Evolutionary conservation across 2,329 filamentous ascomycete genomes (phyloP).

Genomic region (Penicillium expansum): DNA sequence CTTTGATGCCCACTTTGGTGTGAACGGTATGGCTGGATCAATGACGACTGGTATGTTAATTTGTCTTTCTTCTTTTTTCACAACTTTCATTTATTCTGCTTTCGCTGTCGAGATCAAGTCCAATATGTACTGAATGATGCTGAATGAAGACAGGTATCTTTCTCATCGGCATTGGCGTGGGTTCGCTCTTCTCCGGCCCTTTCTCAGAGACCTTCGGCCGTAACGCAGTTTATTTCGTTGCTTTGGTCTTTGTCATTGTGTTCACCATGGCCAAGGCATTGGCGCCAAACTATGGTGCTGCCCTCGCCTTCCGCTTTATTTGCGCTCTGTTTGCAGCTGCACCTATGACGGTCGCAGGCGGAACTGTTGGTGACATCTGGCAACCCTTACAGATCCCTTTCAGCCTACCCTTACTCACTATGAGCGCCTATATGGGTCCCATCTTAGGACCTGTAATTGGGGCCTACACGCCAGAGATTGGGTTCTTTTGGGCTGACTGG

Average conservation of each 20-base stretch:
- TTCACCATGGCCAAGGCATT: slow-evolving; percentile 50
- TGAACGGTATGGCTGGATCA: slow-evolving; percentile 13
- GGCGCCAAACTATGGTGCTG: slow-evolving; percentile 48
- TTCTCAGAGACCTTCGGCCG: slow-evolving; percentile 50
- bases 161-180: slow-evolving; percentile 49
- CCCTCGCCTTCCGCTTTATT: slow-evolving; percentile 51
- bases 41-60: slow-evolving; percentile 11
- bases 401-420: slow-evolving; percentile 51
- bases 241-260: slow-evolving; percentile 46
- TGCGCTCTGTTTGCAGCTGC: slow-evolving; percentile 48
- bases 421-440: slow-evolving; percentile 40
- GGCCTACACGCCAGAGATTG: slow-evolving; percentile 14
- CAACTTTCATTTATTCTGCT: neutral
- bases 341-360: slow-evolving; percentile 46
- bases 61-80: neutral
- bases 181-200: slow-evolving; percentile 49
- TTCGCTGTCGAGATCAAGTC: neutral
- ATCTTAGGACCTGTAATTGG: slow-evolving; percentile 22
- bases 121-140: neutral
- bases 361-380: slow-evolving; percentile 48
- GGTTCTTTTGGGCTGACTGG: slow-evolving; percentile 47
- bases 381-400: slow-evolving; percentile 47
- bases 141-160: slow-evolving; percentile 1
- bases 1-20: slow-evolving; percentile 9
- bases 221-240: slow-evolving; percentile 50